Percentiles rank a stretch among this genome's conserved stretches.
Conservation (phyloP, 805 yeast genomes). For the Candida xyloterini region DNA sequence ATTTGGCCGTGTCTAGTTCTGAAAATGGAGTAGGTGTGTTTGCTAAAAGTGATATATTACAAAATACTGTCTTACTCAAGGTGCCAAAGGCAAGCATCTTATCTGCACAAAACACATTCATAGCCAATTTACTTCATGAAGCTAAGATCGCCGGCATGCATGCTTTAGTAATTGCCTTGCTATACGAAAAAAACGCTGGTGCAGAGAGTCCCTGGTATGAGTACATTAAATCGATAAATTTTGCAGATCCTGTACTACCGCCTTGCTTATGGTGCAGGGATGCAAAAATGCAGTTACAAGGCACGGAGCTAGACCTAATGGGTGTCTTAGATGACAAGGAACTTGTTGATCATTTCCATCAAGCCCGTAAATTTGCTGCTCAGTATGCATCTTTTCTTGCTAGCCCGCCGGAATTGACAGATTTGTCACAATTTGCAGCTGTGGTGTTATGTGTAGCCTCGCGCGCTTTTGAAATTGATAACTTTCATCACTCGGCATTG, state of each 20-base stretch:
- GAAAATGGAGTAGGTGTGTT: slow-evolving; percentile 76
- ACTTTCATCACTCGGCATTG: slow-evolving; percentile 66
- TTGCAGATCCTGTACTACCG: slow-evolving; percentile 42
- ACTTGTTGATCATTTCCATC: slow-evolving; percentile 37
- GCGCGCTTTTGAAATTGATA: slow-evolving; percentile 79
- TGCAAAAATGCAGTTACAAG: slow-evolving; percentile 46
- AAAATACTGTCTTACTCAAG: slow-evolving; percentile 42
- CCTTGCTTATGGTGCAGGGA: slow-evolving; percentile 62
- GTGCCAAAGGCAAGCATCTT: slow-evolving; percentile 61
- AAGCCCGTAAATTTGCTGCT: slow-evolving; percentile 42
- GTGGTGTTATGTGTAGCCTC: slow-evolving; percentile 63
- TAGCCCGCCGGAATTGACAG: slow-evolving; percentile 37
- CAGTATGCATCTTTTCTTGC: slow-evolving; percentile 27
- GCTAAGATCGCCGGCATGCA: slow-evolving; percentile 59
- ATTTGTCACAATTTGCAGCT: slow-evolving; percentile 45
- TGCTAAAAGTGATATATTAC: slow-evolving; percentile 41
- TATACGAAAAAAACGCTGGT: slow-evolving; percentile 64
- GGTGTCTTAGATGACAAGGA: slow-evolving; percentile 55
- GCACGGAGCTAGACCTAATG: slow-evolving; percentile 59
- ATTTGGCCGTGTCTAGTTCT: slow-evolving; percentile 44
- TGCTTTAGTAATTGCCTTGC: slow-evolving; percentile 62
- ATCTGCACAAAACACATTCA: slow-evolving; percentile 54
- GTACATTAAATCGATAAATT: slow-evolving; percentile 55
- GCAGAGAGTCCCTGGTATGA: slow-evolving; percentile 77
- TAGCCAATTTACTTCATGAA: slow-evolving; percentile 67